Base-by-base conservation (phyloP, 345 rosid genomes). In the Bruguiera sexangula region DNA sequence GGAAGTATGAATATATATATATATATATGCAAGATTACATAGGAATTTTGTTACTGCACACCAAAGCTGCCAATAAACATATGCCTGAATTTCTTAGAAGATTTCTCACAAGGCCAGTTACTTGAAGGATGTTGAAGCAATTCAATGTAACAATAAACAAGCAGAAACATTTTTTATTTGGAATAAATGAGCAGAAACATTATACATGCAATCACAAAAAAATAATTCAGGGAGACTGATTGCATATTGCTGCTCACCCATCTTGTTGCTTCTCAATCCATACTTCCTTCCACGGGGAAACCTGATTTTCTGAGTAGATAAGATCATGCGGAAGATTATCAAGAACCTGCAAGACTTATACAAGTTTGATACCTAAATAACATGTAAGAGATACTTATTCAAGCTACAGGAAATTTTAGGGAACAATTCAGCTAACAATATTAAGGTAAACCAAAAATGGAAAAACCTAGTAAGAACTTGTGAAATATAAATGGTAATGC, bases 271-370 rank as follows among this genome's bases (percentile, higher is more conserved):
- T 88, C 81, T 89, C 87, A 75, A 92, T 82, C 88, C 93, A 94
- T 66, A 88, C 98, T 88, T 94, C 96, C 87, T 80, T 87, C 98
- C 97, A 94, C 48, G 97, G 90, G 13, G 89, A 82, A 76, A 80
- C 78, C 85, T 88, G 97, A 81, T 80, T 92, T 78, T 87, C 85
- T 10, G 98, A 88, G 78, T 87, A 88, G 63, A 88, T 68, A 69
- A 92, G 93, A 78, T 95, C 99, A 63, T 95, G 97, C 8, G 96
- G 93, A 80, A 95, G 99, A 83, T 95, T 95, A 90, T 95, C 99
- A 76, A 95, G 88, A 59, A 95, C 97, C 99, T 94, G 81, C 69
- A 85, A 78, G 61, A 70, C 69, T 24, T 13, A n/a, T 3, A 56
- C 18, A 22, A 56, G 29, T 27, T 8, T 24, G 26, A 8, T 15